These are phyloP conservation scores for Boletus rubropictus DNA, from an alignment of 768 basidiomycete species.

Conservation along the genomic window DNA sequence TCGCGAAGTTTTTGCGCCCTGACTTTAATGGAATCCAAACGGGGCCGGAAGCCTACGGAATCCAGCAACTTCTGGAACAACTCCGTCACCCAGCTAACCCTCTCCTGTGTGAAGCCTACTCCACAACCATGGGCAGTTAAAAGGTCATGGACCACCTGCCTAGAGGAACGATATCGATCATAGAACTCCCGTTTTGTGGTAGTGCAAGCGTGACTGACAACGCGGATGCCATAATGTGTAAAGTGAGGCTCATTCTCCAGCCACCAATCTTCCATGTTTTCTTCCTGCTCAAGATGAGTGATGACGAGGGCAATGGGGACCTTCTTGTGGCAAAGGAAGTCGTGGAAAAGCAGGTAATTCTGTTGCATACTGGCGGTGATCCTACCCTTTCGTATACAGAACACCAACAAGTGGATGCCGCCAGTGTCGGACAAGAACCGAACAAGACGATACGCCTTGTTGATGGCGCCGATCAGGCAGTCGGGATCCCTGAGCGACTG, in stretches of 20 bases:
- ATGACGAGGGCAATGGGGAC: constrained; percentile 30
- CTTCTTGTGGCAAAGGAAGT: constrained; percentile 30
- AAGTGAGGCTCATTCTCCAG: constrained; percentile 21
- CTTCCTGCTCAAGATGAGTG: constrained; percentile 33
- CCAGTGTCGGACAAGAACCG: constrained; percentile 24
- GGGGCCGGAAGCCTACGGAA: constrained; percentile 19
- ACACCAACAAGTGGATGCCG: constrained; percentile 39
- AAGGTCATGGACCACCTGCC: constrained; percentile 21
- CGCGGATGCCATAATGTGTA: constrained; percentile 16
- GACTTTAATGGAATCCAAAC: constrained; percentile 17
- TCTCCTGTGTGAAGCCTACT: constrained; percentile 19
- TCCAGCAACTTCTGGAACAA: constrained; percentile 22
- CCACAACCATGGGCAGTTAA: constrained; percentile 16
- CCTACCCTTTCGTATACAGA: constrained; percentile 32
- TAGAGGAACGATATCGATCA: constrained; percentile 23
- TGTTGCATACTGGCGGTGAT: constrained; percentile 24
- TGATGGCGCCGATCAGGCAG: constrained; percentile 26
- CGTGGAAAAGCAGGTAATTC: constrained; percentile 31
- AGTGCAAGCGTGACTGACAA: constrained; percentile 29
- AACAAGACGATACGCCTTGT: constrained; percentile 33
- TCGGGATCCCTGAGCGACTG: constrained; percentile 22
- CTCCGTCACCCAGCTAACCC: constrained; percentile 21
- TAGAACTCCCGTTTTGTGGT: constrained; percentile 29
- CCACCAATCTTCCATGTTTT: constrained; percentile 36
- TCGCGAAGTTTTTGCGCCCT: constrained; percentile 24